phyloP scores from a whole-genome alignment of 179 eudicot genomes.

The Corrigiola litoralis region DNA sequence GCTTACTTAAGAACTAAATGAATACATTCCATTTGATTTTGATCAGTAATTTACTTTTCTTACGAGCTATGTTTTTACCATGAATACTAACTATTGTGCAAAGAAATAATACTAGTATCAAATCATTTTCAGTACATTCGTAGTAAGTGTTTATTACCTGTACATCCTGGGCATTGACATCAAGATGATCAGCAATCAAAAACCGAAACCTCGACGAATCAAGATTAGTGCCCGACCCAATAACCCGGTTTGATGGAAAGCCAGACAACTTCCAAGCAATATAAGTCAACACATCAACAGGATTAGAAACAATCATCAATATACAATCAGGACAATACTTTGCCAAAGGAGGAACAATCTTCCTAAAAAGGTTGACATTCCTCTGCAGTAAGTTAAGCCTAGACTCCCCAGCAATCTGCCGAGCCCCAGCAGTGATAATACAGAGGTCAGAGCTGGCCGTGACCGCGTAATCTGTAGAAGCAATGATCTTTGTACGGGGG shows the following conservation, averaged over 20 bases:
- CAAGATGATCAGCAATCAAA: constrained; percentile 90
- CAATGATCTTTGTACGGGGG: constrained; percentile 68
- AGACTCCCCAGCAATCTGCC: constrained; percentile 82
- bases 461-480: constrained; percentile 55
- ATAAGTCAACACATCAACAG: constrained; percentile 83
- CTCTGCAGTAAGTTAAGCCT: constrained; percentile 70
- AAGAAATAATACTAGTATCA: no score
- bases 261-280: constrained; percentile 93
- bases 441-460: constrained; percentile 72
- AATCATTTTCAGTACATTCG: no score
- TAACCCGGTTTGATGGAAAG: constrained; percentile 81
- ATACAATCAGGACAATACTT: constrained; percentile 59
- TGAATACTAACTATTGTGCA: no score
- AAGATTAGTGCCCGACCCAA: constrained; percentile 88
- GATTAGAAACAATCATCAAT: constrained; percentile 73
- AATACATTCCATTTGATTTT: no score
- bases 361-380: constrained; percentile 53
- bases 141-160: no score
- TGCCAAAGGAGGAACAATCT: constrained; percentile 64
- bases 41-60: no score
- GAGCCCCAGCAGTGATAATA: constrained; percentile 87
- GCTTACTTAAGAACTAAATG: no score
- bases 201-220: constrained; percentile 89
- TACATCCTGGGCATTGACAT: constrained; percentile 93
- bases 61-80: no score